phyloP scores from a whole-genome alignment of 768 basidiomycete species.

The Suillus fuscotomentosus region DNA sequence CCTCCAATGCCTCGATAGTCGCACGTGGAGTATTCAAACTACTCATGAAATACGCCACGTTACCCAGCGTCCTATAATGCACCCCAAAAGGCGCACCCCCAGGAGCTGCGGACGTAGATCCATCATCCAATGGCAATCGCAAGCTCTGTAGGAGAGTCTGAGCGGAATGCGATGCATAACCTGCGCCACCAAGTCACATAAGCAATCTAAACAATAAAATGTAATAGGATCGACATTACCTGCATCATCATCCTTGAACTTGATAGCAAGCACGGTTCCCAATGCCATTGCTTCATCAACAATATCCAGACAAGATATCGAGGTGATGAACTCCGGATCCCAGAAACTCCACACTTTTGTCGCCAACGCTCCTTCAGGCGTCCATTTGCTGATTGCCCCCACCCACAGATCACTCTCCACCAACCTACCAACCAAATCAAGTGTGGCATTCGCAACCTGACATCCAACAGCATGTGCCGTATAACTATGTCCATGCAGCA shows the following conservation, averaged over 20 bases:
- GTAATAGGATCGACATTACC: conserved; percentile 40
- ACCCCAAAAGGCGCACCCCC: conserved; percentile 63
- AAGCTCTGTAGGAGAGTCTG: conserved; percentile 57
- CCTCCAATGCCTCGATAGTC: conserved; percentile 59
- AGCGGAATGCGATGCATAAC: conserved; percentile 64
- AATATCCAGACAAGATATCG: conserved; percentile 49
- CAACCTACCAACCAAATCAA: conserved; percentile 60
- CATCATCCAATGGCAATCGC: conserved; percentile 26
- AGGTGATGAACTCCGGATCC: conserved; percentile 68
- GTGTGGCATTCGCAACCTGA: conserved; percentile 81
- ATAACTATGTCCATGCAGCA: conserved; percentile 95
- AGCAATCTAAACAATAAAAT: background rate
- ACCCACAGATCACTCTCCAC: conserved; percentile 54
- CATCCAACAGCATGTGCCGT: conserved; percentile 94
- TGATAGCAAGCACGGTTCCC: conserved; percentile 83
- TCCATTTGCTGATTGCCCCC: conserved; percentile 62
- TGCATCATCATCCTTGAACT: conserved; percentile 53
- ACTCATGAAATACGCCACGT: conserved; percentile 91
- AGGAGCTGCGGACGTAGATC: conserved; percentile 39
- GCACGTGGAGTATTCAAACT: conserved; percentile 69
- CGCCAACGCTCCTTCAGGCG: conserved; percentile 3
- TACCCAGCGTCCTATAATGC: conserved; percentile 86
- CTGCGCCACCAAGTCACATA: conserved; percentile 25
- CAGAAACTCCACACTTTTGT: conserved; percentile 81
- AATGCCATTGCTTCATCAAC: conserved; percentile 84